Conservation (phyloP, 2,329 filamentous ascomycete genomes). For the Pseudogymnoascus destructans region DNA sequence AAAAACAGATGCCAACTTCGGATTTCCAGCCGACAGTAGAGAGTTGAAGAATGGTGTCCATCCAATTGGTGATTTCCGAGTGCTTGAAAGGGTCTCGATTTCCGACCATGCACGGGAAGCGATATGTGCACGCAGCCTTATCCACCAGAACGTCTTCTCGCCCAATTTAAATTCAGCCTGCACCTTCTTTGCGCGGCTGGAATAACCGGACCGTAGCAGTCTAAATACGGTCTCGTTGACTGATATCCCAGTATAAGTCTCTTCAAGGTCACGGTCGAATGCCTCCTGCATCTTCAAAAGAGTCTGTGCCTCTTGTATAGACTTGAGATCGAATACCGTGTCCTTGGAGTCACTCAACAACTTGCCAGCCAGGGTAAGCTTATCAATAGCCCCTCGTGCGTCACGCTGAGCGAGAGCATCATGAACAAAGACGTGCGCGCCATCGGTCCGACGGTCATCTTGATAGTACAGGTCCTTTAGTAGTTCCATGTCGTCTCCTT, state of each 20-base stretch:
- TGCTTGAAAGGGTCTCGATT: conserved; percentile 70
- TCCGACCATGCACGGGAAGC: conserved; percentile 85
- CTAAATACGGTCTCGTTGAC: conserved; percentile 89
- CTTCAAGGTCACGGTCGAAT: conserved; percentile 70
- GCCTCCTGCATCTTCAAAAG: conserved; percentile 76
- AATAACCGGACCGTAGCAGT: conserved; percentile 68
- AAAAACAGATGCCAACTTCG: conserved; percentile 69
- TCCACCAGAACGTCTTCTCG: conserved; percentile 85
- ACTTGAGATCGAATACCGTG: conserved; percentile 55
- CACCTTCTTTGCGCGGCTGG: conserved; percentile 74
- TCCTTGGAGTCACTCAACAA: conserved; percentile 77
- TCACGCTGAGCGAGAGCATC: conserved; percentile 69
- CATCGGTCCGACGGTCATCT: conserved; percentile 80
- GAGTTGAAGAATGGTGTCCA: conserved; percentile 98
- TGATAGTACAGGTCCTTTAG: conserved; percentile 97
- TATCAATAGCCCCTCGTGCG: conserved; percentile 60
- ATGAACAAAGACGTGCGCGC: conserved; percentile 72
- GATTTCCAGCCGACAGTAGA: conserved; percentile 76
- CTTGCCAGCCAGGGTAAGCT: conserved; percentile 75
- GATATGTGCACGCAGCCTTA: conserved; percentile 71
- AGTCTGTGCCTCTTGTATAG: conserved; percentile 66
- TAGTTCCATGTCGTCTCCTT: conserved; percentile 61
- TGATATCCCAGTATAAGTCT: conserved; percentile 67
- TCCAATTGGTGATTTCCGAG: conserved; percentile 77
- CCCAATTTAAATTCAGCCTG: conserved; percentile 86